Percentiles rank a stretch among this genome's conserved stretches.
These are phyloP conservation scores for Colletotrichum gloeosporioides DNA, from an alignment of 2,329 filamentous ascomycete species.

Conservation along the genomic window DNA sequence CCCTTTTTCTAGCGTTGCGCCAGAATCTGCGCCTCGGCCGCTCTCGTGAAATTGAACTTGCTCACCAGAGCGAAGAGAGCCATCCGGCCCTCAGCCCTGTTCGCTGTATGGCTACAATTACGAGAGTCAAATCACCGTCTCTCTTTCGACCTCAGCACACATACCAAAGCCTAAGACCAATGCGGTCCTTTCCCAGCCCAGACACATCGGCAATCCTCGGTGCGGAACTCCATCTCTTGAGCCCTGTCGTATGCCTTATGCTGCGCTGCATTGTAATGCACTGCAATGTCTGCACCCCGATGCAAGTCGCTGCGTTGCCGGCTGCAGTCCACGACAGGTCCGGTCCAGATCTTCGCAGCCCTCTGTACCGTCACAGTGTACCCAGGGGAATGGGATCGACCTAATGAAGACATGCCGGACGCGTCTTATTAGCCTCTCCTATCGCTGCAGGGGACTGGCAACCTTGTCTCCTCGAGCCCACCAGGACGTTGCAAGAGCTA, in stretches of 20 bases:
- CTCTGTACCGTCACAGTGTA: conserved; percentile 19
- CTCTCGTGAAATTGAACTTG: background rate
- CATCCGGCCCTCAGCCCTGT: background rate
- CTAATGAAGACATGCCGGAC: conserved; percentile 23
- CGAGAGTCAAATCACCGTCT: background rate
- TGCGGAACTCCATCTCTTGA: conserved; percentile 9
- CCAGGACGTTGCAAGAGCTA: conserved; percentile 9
- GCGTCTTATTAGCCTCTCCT: conserved; percentile 23
- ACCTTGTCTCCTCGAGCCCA: conserved; percentile 8
- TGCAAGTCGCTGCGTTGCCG: conserved; percentile 14
- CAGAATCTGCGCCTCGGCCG: conserved; percentile 2
- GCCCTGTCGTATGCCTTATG: background rate
- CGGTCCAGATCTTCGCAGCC: conserved; percentile 21
- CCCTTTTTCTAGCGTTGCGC: conserved; percentile 2
- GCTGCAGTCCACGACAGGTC: conserved; percentile 8
- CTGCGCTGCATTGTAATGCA: conserved; percentile 2
- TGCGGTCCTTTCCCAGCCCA: background rate
- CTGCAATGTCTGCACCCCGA: background rate
- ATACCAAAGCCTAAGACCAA: background rate
- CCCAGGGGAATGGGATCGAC: conserved; percentile 23
- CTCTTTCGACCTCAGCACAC: background rate
- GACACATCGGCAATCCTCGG: conserved; percentile 8
- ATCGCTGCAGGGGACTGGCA: conserved; percentile 18
- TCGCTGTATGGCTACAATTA: background rate
- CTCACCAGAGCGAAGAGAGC: background rate